phyloP scores from a whole-genome alignment of 345 rosid species.

The Capsella bursapastoris region DNA sequence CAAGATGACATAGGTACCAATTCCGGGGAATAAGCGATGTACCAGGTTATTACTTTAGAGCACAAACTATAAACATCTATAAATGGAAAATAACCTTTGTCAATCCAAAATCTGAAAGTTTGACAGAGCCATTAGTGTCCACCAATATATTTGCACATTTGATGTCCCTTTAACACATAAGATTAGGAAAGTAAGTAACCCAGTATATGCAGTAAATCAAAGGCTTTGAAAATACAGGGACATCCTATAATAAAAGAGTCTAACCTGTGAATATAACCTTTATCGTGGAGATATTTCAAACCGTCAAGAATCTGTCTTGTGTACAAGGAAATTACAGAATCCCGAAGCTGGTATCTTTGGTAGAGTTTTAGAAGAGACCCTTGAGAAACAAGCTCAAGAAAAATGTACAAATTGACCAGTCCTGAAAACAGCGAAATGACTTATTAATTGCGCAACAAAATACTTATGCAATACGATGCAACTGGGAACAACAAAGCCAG shows the following conservation, averaged over 20 bases:
- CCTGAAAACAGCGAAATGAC: slow-evolving; percentile 52
- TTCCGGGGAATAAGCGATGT: not conserved
- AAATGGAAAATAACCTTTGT: slow-evolving; percentile 68
- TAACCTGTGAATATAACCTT: slow-evolving; percentile 76
- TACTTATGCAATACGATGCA: not conserved
- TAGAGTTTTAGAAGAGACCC: slow-evolving; percentile 81
- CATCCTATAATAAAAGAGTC: slow-evolving; percentile 1
- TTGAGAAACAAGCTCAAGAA: slow-evolving; percentile 75
- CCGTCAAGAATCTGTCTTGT: slow-evolving; percentile 87
- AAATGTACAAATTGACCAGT: slow-evolving; percentile 65
- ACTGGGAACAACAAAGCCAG: slow-evolving; percentile 2
- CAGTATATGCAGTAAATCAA: not conserved
- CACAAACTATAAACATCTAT: slow-evolving; percentile 19
- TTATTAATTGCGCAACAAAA: not conserved
- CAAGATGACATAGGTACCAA: slow-evolving; percentile 1
- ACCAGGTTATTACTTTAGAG: not conserved
- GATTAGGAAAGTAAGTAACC: slow-evolving; percentile 24
- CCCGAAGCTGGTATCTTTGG: slow-evolving; percentile 61
- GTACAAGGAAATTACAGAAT: slow-evolving; percentile 73
- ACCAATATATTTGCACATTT: slow-evolving; percentile 92
- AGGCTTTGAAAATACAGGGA: not conserved
- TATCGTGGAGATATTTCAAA: slow-evolving; percentile 81
- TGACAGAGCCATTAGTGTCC: slow-evolving; percentile 72
- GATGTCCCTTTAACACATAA: slow-evolving; percentile 64
- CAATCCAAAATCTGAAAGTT: slow-evolving; percentile 96